Percentiles rank a stretch among this genome's conserved stretches.
Evolutionary conservation across 192 early-diverging fungal genomes (phyloP).

Genomic region (Pilobolus umbonatus): DNA sequence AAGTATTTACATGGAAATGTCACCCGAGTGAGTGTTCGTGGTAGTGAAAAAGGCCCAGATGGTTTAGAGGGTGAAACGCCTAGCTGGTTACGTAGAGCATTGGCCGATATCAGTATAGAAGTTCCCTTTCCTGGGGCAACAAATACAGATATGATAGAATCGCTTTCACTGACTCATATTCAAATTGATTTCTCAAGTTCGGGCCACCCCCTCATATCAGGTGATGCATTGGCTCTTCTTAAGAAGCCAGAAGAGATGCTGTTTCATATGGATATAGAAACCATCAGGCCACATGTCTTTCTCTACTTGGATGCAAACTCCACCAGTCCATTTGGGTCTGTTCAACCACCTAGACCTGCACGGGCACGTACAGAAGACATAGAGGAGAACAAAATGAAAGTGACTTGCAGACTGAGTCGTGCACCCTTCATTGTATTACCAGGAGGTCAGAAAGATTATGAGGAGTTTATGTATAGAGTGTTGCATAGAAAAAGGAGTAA

Average conservation of each 20-base stretch:
- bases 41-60: slow-evolving; percentile 22
- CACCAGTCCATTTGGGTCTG: slow-evolving; percentile 24
- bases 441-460: slow-evolving; percentile 29
- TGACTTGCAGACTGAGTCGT: slow-evolving; percentile 11
- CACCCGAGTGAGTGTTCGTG: slow-evolving; percentile 21
- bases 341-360: slow-evolving; percentile 16
- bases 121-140: slow-evolving; percentile 33
- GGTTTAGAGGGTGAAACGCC: no score
- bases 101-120: slow-evolving; percentile 13
- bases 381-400: slow-evolving; percentile 12
- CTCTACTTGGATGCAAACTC: slow-evolving; percentile 17
- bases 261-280: slow-evolving; percentile 22
- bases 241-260: slow-evolving; percentile 31
- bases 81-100: slow-evolving; percentile 25
- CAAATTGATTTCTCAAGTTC: slow-evolving; percentile 30
- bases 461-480: slow-evolving; percentile 26
- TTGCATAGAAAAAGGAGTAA: slow-evolving; percentile 15
- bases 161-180: slow-evolving; percentile 20
- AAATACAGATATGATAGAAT: slow-evolving; percentile 28
- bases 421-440: slow-evolving; percentile 28
- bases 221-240: slow-evolving; percentile 25
- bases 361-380: slow-evolving; percentile 16
- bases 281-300: slow-evolving; percentile 23
- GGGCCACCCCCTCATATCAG: slow-evolving; percentile 23
- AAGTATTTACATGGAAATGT: slow-evolving; percentile 27